Percentiles rank a stretch among this genome's conserved stretches.
Evolutionary conservation across 2,329 filamentous ascomycete species (phyloP).

Genomic region (Sporothrix pseudoabietina): DNA sequence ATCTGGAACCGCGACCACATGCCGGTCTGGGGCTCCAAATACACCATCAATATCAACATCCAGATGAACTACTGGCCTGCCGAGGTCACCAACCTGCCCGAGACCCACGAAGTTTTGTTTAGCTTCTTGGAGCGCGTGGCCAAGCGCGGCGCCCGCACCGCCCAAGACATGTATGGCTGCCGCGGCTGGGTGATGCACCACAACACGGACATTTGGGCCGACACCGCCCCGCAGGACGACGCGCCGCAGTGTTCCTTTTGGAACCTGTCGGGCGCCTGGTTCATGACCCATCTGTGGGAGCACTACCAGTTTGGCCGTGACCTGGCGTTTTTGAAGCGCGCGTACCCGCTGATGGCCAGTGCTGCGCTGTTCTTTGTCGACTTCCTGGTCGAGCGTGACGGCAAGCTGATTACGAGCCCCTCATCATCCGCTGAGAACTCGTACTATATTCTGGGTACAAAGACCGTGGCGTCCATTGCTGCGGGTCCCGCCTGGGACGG

Average conservation of each 20-base stretch:
- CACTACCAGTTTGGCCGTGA: conserved; percentile 7
- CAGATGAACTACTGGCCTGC: conserved; percentile 17
- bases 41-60: conserved; percentile 11
- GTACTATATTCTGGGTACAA: background rate
- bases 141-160: background rate
- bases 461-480: background rate
- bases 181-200: conserved; percentile 14
- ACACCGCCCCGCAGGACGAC: background rate
- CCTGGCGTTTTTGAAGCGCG: background rate
- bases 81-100: background rate
- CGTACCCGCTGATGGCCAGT: background rate
- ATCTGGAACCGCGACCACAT: conserved; percentile 17
- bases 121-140: background rate
- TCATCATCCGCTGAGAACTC: background rate
- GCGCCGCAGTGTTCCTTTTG: conserved; percentile 10
- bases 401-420: conserved; percentile 4
- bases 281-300: conserved; percentile 11
- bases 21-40: conserved; percentile 9
- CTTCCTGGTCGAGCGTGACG: background rate
- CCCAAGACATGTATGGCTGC: conserved; percentile 11
- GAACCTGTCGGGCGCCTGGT: conserved; percentile 7
- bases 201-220: conserved; percentile 10
- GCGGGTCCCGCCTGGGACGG: background rate
- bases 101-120: background rate
- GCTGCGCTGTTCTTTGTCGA: background rate